Percentiles rank a stretch among this genome's conserved stretches.
Conservation (phyloP, 768 basidiomycete species). For the Cystofilobasidium macerans region DNA sequence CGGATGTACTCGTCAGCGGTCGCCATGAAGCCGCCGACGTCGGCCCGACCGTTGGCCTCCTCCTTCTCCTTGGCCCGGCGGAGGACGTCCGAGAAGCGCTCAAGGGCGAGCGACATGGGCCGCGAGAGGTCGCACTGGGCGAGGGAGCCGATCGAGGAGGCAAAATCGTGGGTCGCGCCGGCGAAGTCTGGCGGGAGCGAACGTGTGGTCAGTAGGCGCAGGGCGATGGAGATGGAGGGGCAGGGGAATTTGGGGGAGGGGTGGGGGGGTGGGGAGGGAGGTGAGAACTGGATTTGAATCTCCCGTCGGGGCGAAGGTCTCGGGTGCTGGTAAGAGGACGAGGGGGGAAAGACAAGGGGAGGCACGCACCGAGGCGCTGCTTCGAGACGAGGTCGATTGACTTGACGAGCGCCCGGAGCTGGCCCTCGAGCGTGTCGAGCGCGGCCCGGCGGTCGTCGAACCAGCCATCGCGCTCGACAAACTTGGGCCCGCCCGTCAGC, state of each 20-base stretch:
- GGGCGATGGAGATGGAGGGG: not conserved
- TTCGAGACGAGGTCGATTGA: constrained; percentile 76
- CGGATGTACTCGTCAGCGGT: constrained; percentile 92
- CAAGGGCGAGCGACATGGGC: constrained; percentile 59
- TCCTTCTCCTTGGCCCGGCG: constrained; percentile 62
- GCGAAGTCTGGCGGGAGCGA: constrained; percentile 53
- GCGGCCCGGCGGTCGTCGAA: constrained; percentile 77
- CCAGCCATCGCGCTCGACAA: constrained; percentile 90
- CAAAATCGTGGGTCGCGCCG: constrained; percentile 62
- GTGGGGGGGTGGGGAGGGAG: not conserved
- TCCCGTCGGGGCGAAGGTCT: no score
- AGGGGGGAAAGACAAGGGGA: no score
- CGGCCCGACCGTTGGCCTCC: constrained; percentile 64
- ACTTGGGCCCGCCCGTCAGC: constrained; percentile 64
- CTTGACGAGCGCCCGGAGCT: constrained; percentile 74
- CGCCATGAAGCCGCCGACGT: constrained; percentile 67
- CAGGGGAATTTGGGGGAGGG: not conserved
- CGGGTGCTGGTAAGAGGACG: no score
- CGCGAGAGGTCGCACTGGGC: constrained; percentile 63
- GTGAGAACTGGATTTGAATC: no score
- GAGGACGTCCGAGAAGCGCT: constrained; percentile 62
- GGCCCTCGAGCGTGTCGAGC: constrained; percentile 79
- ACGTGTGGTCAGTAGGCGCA: not conserved
- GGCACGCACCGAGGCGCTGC: constrained; percentile 59
- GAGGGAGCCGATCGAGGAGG: constrained; percentile 57